Conservation (phyloP, 2,329 filamentous ascomycete species). For the Colletotrichum sp. region DNA sequence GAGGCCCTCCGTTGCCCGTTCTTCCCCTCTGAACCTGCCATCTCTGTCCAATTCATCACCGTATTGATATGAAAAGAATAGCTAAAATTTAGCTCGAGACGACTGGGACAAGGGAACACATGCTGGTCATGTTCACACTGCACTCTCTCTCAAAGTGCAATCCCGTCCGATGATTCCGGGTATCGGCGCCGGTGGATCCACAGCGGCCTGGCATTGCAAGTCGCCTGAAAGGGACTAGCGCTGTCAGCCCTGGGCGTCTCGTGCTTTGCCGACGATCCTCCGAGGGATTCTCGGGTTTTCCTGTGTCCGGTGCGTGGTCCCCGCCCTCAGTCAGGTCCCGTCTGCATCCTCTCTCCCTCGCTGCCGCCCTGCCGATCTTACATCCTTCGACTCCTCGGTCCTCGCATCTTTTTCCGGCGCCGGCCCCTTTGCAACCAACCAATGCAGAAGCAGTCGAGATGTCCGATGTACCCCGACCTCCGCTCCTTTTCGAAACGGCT, state of each 20-base stretch:
- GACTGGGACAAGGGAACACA: not conserved
- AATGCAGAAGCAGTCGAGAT: not conserved
- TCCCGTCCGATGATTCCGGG: not conserved
- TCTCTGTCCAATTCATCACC: not conserved
- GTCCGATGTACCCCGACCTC: not conserved
- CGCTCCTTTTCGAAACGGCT: not conserved
- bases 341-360: not conserved
- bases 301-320: not conserved
- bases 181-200: not conserved
- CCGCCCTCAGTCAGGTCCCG: too few relatives aligned
- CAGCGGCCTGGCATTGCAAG: not conserved
- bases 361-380: not conserved
- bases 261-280: not conserved
- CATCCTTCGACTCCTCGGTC: not conserved
- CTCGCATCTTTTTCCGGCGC: not conserved
- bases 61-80: not conserved
- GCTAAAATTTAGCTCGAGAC: not conserved
- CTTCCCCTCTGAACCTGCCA: not conserved
- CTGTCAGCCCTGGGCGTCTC: not conserved
- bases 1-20: not conserved
- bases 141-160: not conserved
- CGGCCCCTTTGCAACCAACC: not conserved
- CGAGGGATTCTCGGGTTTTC: not conserved
- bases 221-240: not conserved
- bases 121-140: not conserved